Percentiles rank a stretch among this genome's conserved stretches.
Evolutionary conservation across 768 basidiomycete genomes (phyloP).

Genomic region (Baorangia bicolor): DNA sequence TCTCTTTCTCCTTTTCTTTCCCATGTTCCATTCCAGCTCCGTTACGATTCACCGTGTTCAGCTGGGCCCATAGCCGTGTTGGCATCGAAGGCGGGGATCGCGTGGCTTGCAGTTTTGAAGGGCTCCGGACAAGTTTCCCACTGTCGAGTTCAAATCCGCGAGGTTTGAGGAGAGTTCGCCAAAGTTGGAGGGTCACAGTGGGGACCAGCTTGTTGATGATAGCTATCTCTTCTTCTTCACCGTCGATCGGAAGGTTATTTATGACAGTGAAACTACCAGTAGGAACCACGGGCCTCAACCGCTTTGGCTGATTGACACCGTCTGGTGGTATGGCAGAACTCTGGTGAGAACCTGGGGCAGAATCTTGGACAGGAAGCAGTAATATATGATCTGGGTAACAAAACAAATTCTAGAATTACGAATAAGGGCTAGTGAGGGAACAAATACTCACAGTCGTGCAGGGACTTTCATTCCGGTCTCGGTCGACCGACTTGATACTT

Average conservation of each 20-base stretch:
- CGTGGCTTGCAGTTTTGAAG: too few species aligned
- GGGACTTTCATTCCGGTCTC: conserved; percentile 52
- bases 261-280: conserved; percentile 17
- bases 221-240: conserved; percentile 54
- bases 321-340: conserved; percentile 13
- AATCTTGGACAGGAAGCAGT: conserved; percentile 15
- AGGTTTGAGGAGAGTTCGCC: too few species aligned
- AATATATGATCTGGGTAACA: conserved; percentile 10
- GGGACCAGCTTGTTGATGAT: conserved; percentile 59
- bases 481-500: conserved; percentile 58
- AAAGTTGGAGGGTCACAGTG: too few species aligned
- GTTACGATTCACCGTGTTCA: too few species aligned
- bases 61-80: too few species aligned
- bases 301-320: conserved; percentile 21
- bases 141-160: too few species aligned
- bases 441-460: conserved; percentile 20
- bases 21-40: conserved; percentile 1
- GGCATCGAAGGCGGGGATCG: too few species aligned
- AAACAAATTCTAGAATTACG: not conserved
- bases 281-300: conserved; percentile 10
- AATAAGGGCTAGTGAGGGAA: not conserved
- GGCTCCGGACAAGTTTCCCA: too few species aligned
- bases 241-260: conserved; percentile 18
- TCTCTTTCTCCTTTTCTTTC: conserved; percentile 21
- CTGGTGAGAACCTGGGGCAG: conserved; percentile 13